Evolutionary conservation across 2,329 filamentous ascomycete species (phyloP), one percentile per base, ranked within the genome.

Genomic region (Akanthomyces muscarius): DNA sequence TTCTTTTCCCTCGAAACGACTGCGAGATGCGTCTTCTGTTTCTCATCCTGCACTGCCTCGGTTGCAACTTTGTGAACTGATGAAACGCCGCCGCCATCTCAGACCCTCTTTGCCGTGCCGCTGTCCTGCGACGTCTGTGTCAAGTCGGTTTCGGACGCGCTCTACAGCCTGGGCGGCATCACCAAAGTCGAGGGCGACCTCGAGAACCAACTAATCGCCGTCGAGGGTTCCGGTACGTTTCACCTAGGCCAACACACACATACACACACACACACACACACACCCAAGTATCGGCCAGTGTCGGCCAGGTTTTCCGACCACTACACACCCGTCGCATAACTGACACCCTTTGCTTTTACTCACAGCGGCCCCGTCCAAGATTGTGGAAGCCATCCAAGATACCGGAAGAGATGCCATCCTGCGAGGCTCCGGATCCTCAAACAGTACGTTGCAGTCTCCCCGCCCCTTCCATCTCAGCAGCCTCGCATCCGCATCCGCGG

Each of bases 81-180:
- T 62, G 59, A 63, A 64, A 62, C 61, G n/a, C 51, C 14, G 42
- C 30, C 38, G 38, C 52, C 38, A 25, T 45, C 68, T 68, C 67
- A 98, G 89, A 96, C 94, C 65, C 89, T 94, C 67, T 98, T 98
- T 76, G 92, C 94, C 67, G 95, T 98, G 69, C 93, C 92, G 62
- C 88, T 98, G 81, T 92, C 88, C 77, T 98, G 95, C 80, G 89
- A 96, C 70, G 82, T 84, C 72, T 98, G 95, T 80, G 86, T 97
- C 75, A 89, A 93, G 76, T 88, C 92, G 71, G 88, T 99, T 74
- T 92, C 92, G 71, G 84, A 85, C 66, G 88, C 91, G 54, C 80
- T 98, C 57, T 85, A 89, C 75, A 87, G 89, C 71, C 79, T 98
- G 50, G 82, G 86, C 71, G 92, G 93, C 48, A 90, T 98, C 73